Conservation (phyloP, 2,329 filamentous ascomycete species). For the Penicillium sp. region DNA sequence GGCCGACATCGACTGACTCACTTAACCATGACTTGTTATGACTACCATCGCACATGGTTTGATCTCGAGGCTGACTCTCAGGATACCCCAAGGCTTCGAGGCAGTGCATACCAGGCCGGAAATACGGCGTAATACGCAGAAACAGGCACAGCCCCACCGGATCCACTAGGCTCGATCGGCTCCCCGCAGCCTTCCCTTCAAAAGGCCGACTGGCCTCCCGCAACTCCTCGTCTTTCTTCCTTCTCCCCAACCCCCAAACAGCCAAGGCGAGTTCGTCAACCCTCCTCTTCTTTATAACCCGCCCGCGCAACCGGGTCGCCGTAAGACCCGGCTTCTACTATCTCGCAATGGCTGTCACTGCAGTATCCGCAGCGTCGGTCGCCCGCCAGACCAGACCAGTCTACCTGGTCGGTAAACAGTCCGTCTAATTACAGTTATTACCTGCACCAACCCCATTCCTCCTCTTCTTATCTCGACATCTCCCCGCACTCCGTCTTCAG, state of each 20-base stretch:
- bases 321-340: constrained; percentile 23
- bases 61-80: not conserved
- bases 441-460: not conserved
- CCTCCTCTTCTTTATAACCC: not conserved
- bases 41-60: not conserved
- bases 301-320: constrained; percentile 21
- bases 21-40: not conserved
- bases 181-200: constrained; percentile 9
- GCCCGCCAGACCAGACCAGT: constrained; percentile 15
- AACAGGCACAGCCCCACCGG: not conserved
- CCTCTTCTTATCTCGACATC: constrained; percentile 7
- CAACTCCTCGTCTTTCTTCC: not conserved
- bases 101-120: not conserved
- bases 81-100: not conserved
- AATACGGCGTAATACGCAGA: not conserved
- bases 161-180: constrained; percentile 7
- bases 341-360: constrained; percentile 23
- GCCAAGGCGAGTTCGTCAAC: constrained; percentile 5
- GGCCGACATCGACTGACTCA: constrained; percentile 27
- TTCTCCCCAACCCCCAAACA: constrained; percentile 8
- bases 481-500: constrained; percentile 8
- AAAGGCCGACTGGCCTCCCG: constrained; percentile 5
- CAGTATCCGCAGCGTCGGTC: constrained; percentile 13
- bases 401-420: constrained; percentile 8
- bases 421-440: not conserved